Evolutionary conservation across 345 rosid genomes (phyloP).

Genomic region (Lumnitzera littorea): DNA sequence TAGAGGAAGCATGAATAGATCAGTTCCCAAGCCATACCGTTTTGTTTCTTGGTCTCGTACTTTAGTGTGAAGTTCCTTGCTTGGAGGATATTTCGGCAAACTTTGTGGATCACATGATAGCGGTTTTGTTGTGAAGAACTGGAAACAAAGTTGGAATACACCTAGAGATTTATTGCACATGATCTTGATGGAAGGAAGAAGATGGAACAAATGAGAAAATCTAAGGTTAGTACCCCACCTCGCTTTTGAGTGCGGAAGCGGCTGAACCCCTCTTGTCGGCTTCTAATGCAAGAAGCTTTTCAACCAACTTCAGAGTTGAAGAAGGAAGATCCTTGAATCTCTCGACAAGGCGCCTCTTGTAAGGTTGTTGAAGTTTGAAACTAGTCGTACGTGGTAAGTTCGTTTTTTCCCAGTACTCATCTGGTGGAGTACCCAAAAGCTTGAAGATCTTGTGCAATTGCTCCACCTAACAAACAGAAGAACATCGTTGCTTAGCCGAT

Average conservation of each 20-base stretch:
- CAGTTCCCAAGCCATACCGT: constrained; percentile 28
- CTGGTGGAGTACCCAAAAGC: constrained; percentile 87
- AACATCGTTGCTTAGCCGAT: too few species aligned
- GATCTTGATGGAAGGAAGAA: too few species aligned
- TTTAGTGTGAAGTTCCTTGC: constrained; percentile 75
- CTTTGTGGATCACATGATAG: constrained; percentile 56
- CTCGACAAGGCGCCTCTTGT: constrained; percentile 48
- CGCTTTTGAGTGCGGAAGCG: constrained; percentile 47
- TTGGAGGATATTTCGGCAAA: constrained; percentile 71
- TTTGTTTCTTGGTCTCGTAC: constrained; percentile 47
- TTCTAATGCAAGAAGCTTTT: constrained; percentile 62
- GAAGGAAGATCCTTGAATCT: constrained; percentile 48
- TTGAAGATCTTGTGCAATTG: constrained; percentile 94
- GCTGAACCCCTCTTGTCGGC: constrained; percentile 61
- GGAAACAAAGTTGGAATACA: constrained; percentile 7
- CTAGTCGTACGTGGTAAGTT: constrained; percentile 65
- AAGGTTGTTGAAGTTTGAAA: constrained; percentile 65
- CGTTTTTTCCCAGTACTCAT: constrained; percentile 67
- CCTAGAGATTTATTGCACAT: too few species aligned
- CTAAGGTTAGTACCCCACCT: constrained; percentile 27
- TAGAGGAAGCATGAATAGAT: background rate
- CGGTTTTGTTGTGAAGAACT: constrained; percentile 64
- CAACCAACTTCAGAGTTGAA: constrained; percentile 48
- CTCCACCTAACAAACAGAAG: constrained; percentile 53
- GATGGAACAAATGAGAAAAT: background rate